Conservation (phyloP, 2,329 filamentous ascomycete genomes). For the Elsinoe ampelina region DNA sequence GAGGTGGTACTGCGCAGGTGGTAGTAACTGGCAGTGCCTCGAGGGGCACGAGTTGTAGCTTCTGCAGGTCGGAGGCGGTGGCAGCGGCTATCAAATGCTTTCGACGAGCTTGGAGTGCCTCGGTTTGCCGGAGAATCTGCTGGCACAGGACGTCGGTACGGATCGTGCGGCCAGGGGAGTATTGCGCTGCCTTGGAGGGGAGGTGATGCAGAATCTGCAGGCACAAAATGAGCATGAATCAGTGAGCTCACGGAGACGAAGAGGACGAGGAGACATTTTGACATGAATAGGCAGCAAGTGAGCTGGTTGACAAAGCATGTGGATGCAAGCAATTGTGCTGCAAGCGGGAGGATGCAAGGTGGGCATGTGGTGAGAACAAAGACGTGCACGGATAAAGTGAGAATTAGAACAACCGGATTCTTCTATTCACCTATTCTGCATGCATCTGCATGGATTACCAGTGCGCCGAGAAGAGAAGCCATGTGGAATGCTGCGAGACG, state of each 20-base stretch:
- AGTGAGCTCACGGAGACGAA: not conserved
- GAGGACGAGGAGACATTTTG: constrained; percentile 2
- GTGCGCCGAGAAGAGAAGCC: not conserved
- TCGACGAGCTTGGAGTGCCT: no score
- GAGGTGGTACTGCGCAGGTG: not conserved
- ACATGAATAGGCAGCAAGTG: not conserved
- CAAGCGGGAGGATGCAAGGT: not conserved
- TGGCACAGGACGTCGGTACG: no score
- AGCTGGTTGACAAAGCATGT: not conserved
- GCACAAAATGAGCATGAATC: not conserved
- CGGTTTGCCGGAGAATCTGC: no score
- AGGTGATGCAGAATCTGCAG: not conserved
- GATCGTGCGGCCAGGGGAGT: no score
- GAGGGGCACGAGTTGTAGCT: not conserved
- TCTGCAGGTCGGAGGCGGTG: not conserved
- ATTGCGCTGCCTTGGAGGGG: no score
- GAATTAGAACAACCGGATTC: constrained; percentile 2
- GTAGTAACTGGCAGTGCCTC: not conserved
- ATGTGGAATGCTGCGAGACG: constrained; percentile 2
- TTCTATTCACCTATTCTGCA: constrained; percentile 4
- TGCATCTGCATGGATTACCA: constrained; percentile 6
- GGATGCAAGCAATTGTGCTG: not conserved
- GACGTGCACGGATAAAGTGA: not conserved
- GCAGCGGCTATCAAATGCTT: no score
- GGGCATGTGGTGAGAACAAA: not conserved